phyloP scores from a whole-genome alignment of 2,329 filamentous ascomycete species.

The Fusarium succisae region DNA sequence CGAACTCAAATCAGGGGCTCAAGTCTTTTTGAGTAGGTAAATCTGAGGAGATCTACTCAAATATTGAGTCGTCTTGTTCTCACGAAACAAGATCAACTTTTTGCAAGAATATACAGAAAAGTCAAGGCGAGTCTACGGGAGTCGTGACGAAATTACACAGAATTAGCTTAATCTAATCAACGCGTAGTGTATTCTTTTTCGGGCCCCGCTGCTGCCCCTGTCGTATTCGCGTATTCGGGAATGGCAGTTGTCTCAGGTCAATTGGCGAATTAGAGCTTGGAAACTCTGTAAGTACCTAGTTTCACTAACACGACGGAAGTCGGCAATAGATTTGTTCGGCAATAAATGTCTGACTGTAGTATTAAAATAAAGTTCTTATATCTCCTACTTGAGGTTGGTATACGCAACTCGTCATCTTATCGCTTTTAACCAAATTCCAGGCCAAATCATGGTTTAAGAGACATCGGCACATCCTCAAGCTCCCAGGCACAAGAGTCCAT shows the following conservation, averaged over 20 bases:
- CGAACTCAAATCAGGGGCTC: neutral
- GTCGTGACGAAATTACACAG: slow-evolving; percentile 35
- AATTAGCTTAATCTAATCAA: slow-evolving; percentile 18
- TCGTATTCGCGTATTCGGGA: slow-evolving; percentile 29
- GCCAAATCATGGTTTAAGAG: too few species aligned
- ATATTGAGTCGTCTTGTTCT: neutral
- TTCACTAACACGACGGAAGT: slow-evolving; percentile 2
- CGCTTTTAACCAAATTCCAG: neutral
- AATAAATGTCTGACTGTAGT: neutral
- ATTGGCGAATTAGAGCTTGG: slow-evolving; percentile 18
- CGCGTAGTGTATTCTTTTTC: slow-evolving; percentile 23
- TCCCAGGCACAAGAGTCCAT: neutral
- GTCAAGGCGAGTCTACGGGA: neutral
- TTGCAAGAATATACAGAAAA: neutral
- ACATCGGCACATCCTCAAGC: neutral
- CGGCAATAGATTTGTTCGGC: slow-evolving; percentile 3
- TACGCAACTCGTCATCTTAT: neutral
- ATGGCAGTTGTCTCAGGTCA: neutral
- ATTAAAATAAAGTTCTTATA: neutral
- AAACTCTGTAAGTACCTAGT: neutral
- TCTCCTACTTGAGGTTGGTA: neutral
- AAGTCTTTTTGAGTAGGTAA: neutral
- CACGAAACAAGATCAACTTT: slow-evolving; percentile 5
- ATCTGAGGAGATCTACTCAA: neutral
- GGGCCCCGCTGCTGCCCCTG: neutral